These are phyloP conservation scores for Gossypium ekmanianum DNA, from an alignment of 345 rosid species.

Conservation along the genomic window DNA sequence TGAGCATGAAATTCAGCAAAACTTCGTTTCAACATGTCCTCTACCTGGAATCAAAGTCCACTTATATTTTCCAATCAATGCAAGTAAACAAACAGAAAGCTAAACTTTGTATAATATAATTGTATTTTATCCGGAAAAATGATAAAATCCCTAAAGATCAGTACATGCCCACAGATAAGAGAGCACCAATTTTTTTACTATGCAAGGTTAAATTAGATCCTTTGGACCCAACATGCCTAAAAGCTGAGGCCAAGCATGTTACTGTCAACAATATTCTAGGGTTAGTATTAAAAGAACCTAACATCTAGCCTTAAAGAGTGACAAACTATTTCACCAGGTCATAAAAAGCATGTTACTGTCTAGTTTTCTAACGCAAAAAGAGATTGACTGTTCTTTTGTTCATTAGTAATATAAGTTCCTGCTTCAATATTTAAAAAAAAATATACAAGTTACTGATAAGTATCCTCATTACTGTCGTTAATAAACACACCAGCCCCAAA, in stretches of 20 bases:
- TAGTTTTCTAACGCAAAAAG: background rate
- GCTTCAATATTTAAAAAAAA: too few relatives aligned
- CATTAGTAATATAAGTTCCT: background rate
- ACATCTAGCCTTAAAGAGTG: background rate
- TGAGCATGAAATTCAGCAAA: conserved; percentile 97
- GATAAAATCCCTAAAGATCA: background rate
- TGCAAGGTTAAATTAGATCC: background rate
- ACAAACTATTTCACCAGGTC: background rate
- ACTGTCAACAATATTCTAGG: background rate
- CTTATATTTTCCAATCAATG: conserved; percentile 17
- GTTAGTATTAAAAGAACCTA: background rate
- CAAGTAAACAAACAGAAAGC: background rate
- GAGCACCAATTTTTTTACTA: background rate
- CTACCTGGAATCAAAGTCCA: conserved; percentile 55
- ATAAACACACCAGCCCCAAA: background rate
- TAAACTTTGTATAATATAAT: background rate
- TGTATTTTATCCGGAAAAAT: background rate
- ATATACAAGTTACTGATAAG: background rate
- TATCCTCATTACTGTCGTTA: background rate
- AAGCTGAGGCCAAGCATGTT: background rate
- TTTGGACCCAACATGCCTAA: background rate
- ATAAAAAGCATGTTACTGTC: background rate
- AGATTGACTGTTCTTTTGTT: background rate
- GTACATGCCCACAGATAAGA: background rate
- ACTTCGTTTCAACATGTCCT: conserved; percentile 98